Percentiles rank a stretch among this genome's conserved stretches.
phyloP scores from a whole-genome alignment of 2,329 filamentous ascomycete species.

The Cytospora piceicola region DNA sequence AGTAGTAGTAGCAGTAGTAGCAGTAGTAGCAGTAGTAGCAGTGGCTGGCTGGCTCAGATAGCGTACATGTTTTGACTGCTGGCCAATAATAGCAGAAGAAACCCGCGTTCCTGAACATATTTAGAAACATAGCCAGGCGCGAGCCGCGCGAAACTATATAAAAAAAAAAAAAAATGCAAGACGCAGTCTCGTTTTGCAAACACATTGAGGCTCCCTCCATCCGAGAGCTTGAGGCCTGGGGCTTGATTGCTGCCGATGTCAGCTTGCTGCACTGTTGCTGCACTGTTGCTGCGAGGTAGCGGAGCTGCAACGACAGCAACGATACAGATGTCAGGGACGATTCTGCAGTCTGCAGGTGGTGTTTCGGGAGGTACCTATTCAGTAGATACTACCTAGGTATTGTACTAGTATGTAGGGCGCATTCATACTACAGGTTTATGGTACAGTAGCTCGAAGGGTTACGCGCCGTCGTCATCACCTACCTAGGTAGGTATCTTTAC shows the following conservation, averaged over 20 bases:
- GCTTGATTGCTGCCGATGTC: too few species aligned
- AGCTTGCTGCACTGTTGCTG: constrained; percentile 13
- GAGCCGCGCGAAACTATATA: constrained; percentile 18
- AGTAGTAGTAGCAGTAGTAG: too few species aligned
- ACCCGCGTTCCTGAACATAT: constrained; percentile 3
- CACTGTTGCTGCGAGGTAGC: constrained; percentile 24
- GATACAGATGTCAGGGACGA: constrained; percentile 13
- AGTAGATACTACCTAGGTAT: too few species aligned
- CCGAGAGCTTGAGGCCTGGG: not conserved
- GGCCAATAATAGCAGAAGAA: not conserved
- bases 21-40: too few species aligned
- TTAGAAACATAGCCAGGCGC: constrained; percentile 12
- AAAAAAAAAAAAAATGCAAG: constrained; percentile 9
- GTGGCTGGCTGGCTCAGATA: constrained; percentile 6
- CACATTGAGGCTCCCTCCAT: constrained; percentile 19
- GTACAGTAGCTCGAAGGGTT: constrained; percentile 3
- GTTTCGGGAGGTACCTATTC: constrained; percentile 22
- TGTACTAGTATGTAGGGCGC: not conserved
- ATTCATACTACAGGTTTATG: not conserved
- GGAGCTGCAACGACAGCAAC: constrained; percentile 10
- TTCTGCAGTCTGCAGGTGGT: constrained; percentile 17
- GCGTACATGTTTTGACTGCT: not conserved
- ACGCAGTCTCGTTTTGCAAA: constrained; percentile 10
- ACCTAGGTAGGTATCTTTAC: too few species aligned
- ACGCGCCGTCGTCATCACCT: constrained; percentile 10